Evolutionary conservation across 2,329 filamentous ascomycete genomes (phyloP), one percentile per base, ranked within the genome.

Genomic region (Microthyrium microscopicum): DNA sequence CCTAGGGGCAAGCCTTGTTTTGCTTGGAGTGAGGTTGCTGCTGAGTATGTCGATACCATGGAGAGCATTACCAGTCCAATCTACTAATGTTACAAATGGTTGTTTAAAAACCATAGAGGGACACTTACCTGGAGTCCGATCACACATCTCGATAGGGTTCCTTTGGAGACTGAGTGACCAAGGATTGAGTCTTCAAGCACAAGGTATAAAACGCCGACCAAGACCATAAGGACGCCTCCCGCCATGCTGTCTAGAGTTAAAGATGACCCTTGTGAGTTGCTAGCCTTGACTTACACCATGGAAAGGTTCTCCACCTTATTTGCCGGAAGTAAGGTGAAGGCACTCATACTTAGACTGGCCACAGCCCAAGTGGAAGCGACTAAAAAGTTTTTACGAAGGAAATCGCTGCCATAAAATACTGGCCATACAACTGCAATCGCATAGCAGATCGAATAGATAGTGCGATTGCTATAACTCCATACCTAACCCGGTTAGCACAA

Each of bases 381-480:
- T 4, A 67, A 48, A 9, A 60, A 49, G 47, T 95, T 77, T 18
- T 68, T 57, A 33, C 58, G 64, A 6, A 94, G 42, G 46, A 98
- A 95, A 0, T 63, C 62, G 18, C 66, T 46, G 1, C 89, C 87
- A 43, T 89, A 79, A 1, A 73, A 61, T 1, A 67, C 44, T 1
- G 89, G 89, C 80, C 85, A 98, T 27, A 79, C 62, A 1, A 75
- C 70, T 3, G 72, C 84, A 3, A 85, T 43, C 18, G 85, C 46
- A 48, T 85, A 98, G 36, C 87, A 70, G 1, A 71, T 59, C 0
- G 87, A 93, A 44, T 91, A 77, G 17, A 95, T 73, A 48, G 93
- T 78, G 26, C 89, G 76, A 45, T 87, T 69, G 36, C 92, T 92
- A 52, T 98, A 98, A 32, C 83, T 85, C 57, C 92, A 64, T 16